Conservation (phyloP, 2,329 filamentous ascomycete species). For the Blumeria graminis region DNA sequence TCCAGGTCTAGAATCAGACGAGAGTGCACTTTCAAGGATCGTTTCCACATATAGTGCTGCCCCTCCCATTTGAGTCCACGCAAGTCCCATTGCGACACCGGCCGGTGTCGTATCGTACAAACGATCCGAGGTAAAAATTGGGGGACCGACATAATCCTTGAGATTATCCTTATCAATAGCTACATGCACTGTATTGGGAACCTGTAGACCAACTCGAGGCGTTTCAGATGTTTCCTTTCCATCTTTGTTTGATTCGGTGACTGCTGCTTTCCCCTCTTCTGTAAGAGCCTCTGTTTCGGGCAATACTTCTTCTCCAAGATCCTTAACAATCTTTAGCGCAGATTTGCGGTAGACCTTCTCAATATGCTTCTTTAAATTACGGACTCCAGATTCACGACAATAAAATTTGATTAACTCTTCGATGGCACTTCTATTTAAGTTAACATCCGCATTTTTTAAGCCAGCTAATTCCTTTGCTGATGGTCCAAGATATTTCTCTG, state of each 20-base stretch:
- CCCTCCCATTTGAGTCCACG: constrained; percentile 94
- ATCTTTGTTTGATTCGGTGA: constrained; percentile 47
- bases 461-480: constrained; percentile 87
- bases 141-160: constrained; percentile 90
- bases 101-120: constrained; percentile 84
- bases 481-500: constrained; percentile 74
- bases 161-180: constrained; percentile 71
- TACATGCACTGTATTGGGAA: constrained; percentile 72
- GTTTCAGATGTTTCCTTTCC: constrained; percentile 30
- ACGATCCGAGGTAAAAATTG: constrained; percentile 84
- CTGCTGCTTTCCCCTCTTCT: constrained; percentile 58
- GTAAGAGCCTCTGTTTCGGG: constrained; percentile 65
- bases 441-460: constrained; percentile 73
- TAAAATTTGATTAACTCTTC: constrained; percentile 97
- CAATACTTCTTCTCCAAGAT: constrained; percentile 65
- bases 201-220: constrained; percentile 53
- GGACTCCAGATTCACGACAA: constrained; percentile 87
- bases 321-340: constrained; percentile 87
- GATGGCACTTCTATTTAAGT: constrained; percentile 65
- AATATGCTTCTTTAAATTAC: constrained; percentile 97
- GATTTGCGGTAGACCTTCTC: constrained; percentile 98
- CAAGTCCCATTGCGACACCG: constrained; percentile 90
- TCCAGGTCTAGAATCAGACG: constrained; percentile 46
- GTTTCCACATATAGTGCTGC: constrained; percentile 94
- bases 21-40: constrained; percentile 67